These are phyloP conservation scores for Penicillium soppii DNA, from an alignment of 495 filamentous ascomycete species.

Conservation along the genomic window DNA sequence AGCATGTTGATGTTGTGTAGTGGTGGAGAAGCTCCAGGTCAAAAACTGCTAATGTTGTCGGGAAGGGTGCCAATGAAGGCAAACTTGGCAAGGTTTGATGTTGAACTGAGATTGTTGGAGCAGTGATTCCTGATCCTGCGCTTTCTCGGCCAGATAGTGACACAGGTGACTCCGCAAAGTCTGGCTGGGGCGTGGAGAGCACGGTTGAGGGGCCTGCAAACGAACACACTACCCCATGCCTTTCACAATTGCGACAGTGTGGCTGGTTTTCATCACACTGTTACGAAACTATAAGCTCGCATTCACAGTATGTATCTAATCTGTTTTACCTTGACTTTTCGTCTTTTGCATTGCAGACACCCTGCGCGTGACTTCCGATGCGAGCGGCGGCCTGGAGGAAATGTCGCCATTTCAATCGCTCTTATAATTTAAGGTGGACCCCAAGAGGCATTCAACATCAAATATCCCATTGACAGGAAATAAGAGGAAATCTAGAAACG, in stretches of 20 bases:
- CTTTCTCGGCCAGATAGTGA: conserved; percentile 4
- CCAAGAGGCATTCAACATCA: background rate
- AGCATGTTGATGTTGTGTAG: conserved; percentile 36
- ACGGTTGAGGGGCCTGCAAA: background rate
- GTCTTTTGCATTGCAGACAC: background rate
- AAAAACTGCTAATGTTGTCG: conserved; percentile 2
- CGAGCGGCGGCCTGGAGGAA: conserved; percentile 9
- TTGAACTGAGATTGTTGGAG: background rate
- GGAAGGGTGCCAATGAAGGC: background rate
- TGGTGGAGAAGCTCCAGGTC: conserved; percentile 40
- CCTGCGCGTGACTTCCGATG: conserved; percentile 11
- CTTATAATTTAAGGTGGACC: background rate
- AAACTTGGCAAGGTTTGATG: background rate
- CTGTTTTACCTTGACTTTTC: background rate
- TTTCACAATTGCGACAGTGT: conserved; percentile 7
- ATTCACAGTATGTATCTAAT: background rate
- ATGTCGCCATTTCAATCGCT: background rate
- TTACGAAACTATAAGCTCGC: background rate
- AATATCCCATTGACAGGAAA: background rate
- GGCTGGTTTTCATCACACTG: conserved; percentile 11
- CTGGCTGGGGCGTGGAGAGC: background rate
- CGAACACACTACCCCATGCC: conserved; percentile 12
- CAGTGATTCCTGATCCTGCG: background rate
- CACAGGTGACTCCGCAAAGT: background rate
- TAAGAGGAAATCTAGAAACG: background rate